These are phyloP conservation scores for Ogataea methanolica DNA, from an alignment of 805 yeast genomes.

Conservation along the genomic window DNA sequence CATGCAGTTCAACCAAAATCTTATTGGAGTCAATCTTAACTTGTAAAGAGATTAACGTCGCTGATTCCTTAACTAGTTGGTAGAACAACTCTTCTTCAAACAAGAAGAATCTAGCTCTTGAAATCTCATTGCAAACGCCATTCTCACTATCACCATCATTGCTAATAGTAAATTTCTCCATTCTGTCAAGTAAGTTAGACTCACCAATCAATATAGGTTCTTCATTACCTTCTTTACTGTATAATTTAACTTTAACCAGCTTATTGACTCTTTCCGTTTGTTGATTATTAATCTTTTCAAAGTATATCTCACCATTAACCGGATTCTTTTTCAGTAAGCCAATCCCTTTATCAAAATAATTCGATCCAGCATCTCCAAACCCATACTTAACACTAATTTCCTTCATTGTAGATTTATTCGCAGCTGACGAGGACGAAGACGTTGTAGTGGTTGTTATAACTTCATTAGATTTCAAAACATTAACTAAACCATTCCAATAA, in stretches of 20 bases:
- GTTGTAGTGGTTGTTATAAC: constrained; percentile 64
- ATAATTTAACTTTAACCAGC: constrained; percentile 55
- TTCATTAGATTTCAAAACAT: constrained; percentile 47
- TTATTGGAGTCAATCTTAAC: constrained; percentile 63
- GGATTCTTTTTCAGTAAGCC: constrained; percentile 59
- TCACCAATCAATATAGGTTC: constrained; percentile 58
- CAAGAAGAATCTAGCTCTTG: constrained; percentile 63
- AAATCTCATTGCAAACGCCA: constrained; percentile 42
- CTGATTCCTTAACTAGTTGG: constrained; percentile 73
- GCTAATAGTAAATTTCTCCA: constrained; percentile 9
- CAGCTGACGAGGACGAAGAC: constrained; percentile 26
- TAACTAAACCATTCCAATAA: constrained; percentile 58
- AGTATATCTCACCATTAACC: constrained; percentile 38
- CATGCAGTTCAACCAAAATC: constrained; percentile 59
- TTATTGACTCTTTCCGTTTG: constrained; percentile 35
- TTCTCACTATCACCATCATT: neutral
- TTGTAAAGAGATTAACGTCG: constrained; percentile 59
- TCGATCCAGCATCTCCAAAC: constrained; percentile 86
- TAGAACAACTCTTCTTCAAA: constrained; percentile 89
- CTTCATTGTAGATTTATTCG: constrained; percentile 25
- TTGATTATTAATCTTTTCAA: constrained; percentile 32
- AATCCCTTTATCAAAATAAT: constrained; percentile 65
- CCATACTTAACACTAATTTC: constrained; percentile 83
- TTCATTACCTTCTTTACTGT: constrained; percentile 11
- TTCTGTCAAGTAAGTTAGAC: constrained; percentile 32